A percentile compares a stretch with the other conserved stretches of the same genome.
These are phyloP conservation scores for Fusarium incarnatum DNA, from an alignment of 2,329 filamentous ascomycete species.

Conservation along the genomic window DNA sequence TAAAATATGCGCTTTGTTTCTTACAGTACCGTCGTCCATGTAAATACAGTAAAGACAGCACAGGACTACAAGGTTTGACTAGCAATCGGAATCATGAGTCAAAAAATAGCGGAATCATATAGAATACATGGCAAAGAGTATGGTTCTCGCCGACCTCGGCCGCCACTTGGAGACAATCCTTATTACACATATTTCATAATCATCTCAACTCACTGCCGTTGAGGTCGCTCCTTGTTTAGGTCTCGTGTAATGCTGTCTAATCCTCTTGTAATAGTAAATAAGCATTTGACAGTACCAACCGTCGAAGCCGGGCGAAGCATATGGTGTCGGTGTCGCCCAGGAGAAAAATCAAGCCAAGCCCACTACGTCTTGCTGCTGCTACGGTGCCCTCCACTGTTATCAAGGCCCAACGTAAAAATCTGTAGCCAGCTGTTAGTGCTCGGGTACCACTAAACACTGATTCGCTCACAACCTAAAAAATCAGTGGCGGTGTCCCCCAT, in stretches of 20 bases:
- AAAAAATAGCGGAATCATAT: conserved; percentile 21
- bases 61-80: not conserved
- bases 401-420: conserved; percentile 35
- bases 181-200: not conserved
- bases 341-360: conserved; percentile 11
- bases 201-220: conserved; percentile 11
- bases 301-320: conserved; percentile 47
- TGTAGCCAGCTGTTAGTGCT: conserved; percentile 44
- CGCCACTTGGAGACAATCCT: conserved; percentile 10
- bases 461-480: conserved; percentile 22
- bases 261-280: conserved; percentile 38
- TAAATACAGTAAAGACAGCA: not conserved
- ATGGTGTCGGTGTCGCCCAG: conserved; percentile 26
- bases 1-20: conserved; percentile 1
- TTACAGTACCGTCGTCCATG: conserved; percentile 3
- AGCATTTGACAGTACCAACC: conserved; percentile 37
- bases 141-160: conserved; percentile 13
- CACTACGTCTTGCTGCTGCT: not conserved
- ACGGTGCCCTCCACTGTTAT: conserved; percentile 36
- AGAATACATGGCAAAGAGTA: conserved; percentile 14
- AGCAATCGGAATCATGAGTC: conserved; percentile 23
- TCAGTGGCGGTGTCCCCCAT: conserved; percentile 45
- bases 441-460: conserved; percentile 39
- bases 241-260: conserved; percentile 5
- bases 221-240: not conserved